Evolutionary conservation across 768 basidiomycete genomes (phyloP).

Genomic region (Russula virescens): DNA sequence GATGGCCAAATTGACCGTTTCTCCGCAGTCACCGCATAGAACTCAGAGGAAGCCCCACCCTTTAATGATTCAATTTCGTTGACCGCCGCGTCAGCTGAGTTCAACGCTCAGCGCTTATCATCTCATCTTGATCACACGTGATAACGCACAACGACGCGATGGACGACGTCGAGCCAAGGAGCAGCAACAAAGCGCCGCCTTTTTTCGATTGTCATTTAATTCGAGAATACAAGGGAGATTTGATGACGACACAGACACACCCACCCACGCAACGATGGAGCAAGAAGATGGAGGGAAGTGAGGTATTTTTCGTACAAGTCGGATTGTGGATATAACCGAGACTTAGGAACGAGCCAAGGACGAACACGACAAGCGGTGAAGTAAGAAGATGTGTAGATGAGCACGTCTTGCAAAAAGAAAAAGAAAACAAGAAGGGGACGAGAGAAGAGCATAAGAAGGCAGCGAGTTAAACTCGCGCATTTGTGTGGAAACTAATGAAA

Average conservation of each 20-base stretch:
- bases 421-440: constrained; percentile 16
- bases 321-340: constrained; percentile 28
- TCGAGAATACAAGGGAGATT: constrained; percentile 15
- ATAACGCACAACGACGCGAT: not conserved
- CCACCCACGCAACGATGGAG: constrained; percentile 23
- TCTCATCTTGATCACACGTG: too few species aligned
- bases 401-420: constrained; percentile 4
- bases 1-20: too few species aligned
- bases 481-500: not conserved
- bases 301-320: not conserved
- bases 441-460: constrained; percentile 14
- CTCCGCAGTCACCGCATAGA: too few species aligned
- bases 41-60: too few species aligned
- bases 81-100: too few species aligned
- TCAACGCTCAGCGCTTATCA: too few species aligned
- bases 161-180: not conserved
- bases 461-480: constrained; percentile 4
- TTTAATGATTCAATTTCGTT: too few species aligned
- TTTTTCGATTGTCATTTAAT: not conserved
- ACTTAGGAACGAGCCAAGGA: constrained; percentile 35
- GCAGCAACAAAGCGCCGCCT: not conserved
- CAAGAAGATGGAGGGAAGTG: constrained; percentile 2
- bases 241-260: constrained; percentile 1
- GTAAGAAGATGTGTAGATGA: constrained; percentile 34
- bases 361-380: constrained; percentile 39